Evolutionary conservation across 148 eudicot species (phyloP), one percentile per base, ranked within the genome.

Genomic region (Nepenthes mirabilis): DNA sequence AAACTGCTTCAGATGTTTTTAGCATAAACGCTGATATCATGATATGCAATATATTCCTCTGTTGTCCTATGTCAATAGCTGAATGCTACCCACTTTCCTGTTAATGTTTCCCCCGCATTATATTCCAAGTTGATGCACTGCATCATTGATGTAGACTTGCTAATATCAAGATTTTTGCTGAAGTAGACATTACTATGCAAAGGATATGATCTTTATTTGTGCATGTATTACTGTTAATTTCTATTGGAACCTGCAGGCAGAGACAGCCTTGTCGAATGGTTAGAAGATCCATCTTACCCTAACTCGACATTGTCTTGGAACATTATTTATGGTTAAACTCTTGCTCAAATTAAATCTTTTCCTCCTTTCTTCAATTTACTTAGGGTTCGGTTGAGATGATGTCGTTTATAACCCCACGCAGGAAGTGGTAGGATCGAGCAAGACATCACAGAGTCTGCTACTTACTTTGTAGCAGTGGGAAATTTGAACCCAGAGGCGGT

Each of bases 391-490:
- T 10, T 49, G 52, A 6, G 52, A 11, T 49, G 12, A 49, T n/a
- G n/a, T 54, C 14, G 14, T 47, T 13, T 14, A 33, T 65, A 54
- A 47, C 35, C 32, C 36, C 34, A 45, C 58, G 36, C 76, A 90
- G 97, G 97, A 67, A 84, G 57, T 74, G 97, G 97, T 65, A 43
- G 59, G 55, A 77, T 87, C 55, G 70, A 36, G 65, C 90, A 80
- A 75, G 74, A 77, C 60, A 70, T 90, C 58, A 56, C 14, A 11
- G 65, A 51, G 59, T 82, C 97, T 57, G 77, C 80, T 55, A 68
- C 64, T 59, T 87, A 84, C 59, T 90, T 83, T 73, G 75, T 87
- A 70, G 95, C 90, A 63, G 77, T 87, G 56, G 91, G 83, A 53
- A 90, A 90, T 70, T 62, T 82, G 59, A 84, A 87, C 71, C 36